These are phyloP conservation scores for Parachlorella kessleri DNA, from an alignment of 139 green algal genomes.

Conservation along the genomic window DNA sequence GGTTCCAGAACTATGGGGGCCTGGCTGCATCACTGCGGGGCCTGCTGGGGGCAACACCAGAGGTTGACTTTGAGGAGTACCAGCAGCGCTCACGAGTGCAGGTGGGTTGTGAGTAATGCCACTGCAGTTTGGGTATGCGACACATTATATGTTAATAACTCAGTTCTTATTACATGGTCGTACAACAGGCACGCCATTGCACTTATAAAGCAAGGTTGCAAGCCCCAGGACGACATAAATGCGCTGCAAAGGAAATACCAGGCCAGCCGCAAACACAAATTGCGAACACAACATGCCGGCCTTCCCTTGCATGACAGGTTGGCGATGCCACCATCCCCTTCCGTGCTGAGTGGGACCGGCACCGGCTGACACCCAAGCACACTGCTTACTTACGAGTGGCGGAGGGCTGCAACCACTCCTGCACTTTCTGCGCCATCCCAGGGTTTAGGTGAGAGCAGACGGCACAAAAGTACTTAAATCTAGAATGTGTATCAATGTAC, in stretches of 20 bases:
- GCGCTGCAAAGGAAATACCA: too few relatives aligned
- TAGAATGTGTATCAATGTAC: too few relatives aligned
- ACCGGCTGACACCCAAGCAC: slow-evolving; percentile 80
- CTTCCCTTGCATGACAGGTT: too few relatives aligned
- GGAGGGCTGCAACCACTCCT: slow-evolving; percentile 92
- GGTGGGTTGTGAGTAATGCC: slow-evolving; percentile 10
- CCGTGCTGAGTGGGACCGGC: slow-evolving; percentile 71
- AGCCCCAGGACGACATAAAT: too few relatives aligned
- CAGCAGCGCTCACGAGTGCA: slow-evolving; percentile 29
- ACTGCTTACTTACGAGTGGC: slow-evolving; percentile 89
- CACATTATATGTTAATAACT: too few relatives aligned
- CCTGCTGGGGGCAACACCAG: slow-evolving; percentile 43
- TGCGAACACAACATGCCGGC: too few relatives aligned
- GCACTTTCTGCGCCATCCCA: slow-evolving; percentile 94
- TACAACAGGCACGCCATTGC: too few relatives aligned
- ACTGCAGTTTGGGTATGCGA: too few relatives aligned
- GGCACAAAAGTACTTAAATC: too few relatives aligned
- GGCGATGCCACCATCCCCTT: slow-evolving; percentile 84
- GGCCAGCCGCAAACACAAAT: too few relatives aligned
- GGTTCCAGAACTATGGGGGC: slow-evolving; percentile 76
- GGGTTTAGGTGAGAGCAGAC: slow-evolving; percentile 67
- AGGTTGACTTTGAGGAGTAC: slow-evolving; percentile 43
- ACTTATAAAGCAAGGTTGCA: background rate
- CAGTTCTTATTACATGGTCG: background rate
- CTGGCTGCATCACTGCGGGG: slow-evolving; percentile 52